A percentile compares a stretch with the other conserved stretches of the same genome.
phyloP scores from a whole-genome alignment of 192 early-diverging fungal species.

The Neocallimastix lanati region DNA sequence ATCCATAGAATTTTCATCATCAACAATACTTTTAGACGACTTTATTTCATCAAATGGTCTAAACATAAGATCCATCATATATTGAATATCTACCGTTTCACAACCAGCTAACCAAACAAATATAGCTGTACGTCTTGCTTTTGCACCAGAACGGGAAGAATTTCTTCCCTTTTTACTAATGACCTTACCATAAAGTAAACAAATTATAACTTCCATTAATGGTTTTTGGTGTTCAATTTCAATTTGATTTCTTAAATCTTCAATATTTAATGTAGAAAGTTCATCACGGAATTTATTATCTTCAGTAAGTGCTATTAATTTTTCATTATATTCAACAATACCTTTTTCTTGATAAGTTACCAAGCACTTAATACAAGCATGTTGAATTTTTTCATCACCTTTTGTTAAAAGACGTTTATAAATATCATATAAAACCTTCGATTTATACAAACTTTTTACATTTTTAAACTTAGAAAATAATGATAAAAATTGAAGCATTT shows the following conservation, averaged over 20 bases:
- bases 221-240: conserved; percentile 43
- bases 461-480: conserved; percentile 50
- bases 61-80: conserved; percentile 65
- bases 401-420: conserved; percentile 59
- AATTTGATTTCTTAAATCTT: conserved; percentile 27
- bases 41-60: conserved; percentile 40
- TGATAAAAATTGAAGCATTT: conserved; percentile 28
- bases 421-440: conserved; percentile 28
- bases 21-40: neutral
- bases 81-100: conserved; percentile 35
- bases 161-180: conserved; percentile 57
- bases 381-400: conserved; percentile 64
- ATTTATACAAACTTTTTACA: conserved; percentile 28
- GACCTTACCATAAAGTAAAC: conserved; percentile 76
- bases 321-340: conserved; percentile 53
- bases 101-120: conserved; percentile 62
- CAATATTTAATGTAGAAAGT: conserved; percentile 55
- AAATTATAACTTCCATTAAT: neutral
- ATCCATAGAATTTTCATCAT: neutral
- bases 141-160: conserved; percentile 45
- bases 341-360: conserved; percentile 58
- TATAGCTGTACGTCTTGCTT: conserved; percentile 60
- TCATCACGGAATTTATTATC: conserved; percentile 85
- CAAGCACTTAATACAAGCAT: conserved; percentile 62
- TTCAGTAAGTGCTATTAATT: conserved; percentile 54